Evolutionary conservation across 129 eudicot genomes (phyloP).

Genomic region (Deinandra increscens): DNA sequence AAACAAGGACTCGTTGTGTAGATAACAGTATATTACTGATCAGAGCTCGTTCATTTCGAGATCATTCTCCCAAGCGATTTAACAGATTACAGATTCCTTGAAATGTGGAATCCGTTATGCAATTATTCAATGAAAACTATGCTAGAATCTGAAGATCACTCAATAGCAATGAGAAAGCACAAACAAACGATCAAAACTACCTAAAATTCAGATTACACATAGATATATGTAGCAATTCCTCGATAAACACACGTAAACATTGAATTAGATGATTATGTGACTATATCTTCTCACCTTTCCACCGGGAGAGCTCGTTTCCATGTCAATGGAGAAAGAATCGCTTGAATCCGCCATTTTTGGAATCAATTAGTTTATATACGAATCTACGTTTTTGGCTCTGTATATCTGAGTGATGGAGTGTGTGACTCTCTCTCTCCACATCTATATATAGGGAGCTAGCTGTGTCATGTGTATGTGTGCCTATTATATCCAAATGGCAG

Average conservation of each 20-base stretch:
- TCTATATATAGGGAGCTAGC: constrained; percentile 27
- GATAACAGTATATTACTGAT: neutral
- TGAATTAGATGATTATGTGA: constrained; percentile 13
- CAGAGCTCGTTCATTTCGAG: constrained; percentile 12
- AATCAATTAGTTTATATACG: constrained; percentile 38
- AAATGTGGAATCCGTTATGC: constrained; percentile 15
- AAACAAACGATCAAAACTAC: neutral
- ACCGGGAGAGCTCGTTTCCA: constrained; percentile 52
- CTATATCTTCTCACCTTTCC: constrained; percentile 49
- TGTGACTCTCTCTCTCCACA: constrained; percentile 21
- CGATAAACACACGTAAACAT: neutral
- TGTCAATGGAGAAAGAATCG: constrained; percentile 81
- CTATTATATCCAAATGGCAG: neutral
- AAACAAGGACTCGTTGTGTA: neutral
- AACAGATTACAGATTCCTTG: constrained; percentile 10
- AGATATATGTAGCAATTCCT: neutral
- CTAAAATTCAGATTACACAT: neutral
- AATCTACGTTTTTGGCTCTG: constrained; percentile 45
- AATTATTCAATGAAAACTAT: neutral
- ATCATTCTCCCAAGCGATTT: constrained; percentile 6
- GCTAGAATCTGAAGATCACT: constrained; percentile 6
- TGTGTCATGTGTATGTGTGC: constrained; percentile 19
- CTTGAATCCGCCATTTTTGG: constrained; percentile 77
- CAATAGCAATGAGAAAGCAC: neutral
- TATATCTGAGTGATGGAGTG: constrained; percentile 20